A percentile compares a stretch with the other conserved stretches of the same genome.
Evolutionary conservation across 495 filamentous ascomycete genomes (phyloP).

Genomic region (Penicillium canariense): DNA sequence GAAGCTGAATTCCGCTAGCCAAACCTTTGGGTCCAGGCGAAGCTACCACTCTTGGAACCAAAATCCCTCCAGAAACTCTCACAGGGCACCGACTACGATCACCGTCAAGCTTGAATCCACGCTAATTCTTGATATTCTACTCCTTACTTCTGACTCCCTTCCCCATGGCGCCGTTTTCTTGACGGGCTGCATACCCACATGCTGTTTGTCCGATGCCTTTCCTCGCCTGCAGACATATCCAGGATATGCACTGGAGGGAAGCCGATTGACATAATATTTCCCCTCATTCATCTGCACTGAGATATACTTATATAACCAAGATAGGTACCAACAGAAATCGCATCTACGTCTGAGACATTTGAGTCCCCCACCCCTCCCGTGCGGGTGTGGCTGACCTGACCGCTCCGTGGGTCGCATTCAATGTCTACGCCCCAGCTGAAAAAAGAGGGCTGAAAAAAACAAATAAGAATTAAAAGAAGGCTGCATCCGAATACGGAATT

Average conservation of each 20-base stretch:
- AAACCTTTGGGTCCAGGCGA: background rate
- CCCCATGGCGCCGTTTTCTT: background rate
- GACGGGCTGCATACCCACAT: constrained; percentile 10
- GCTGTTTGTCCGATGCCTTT: constrained; percentile 22
- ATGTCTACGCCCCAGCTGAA: constrained; percentile 15
- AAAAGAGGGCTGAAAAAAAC: constrained; percentile 1
- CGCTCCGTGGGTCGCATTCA: constrained; percentile 18
- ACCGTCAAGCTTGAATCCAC: background rate
- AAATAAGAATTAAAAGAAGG: background rate
- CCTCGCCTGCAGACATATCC: constrained; percentile 20
- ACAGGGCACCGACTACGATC: background rate
- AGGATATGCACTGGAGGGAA: constrained; percentile 25
- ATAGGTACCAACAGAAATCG: background rate
- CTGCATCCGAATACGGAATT: constrained; percentile 15
- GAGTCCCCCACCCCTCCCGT: constrained; percentile 1
- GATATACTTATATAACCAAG: constrained; percentile 7
- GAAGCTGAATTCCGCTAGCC: background rate
- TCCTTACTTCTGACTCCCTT: background rate
- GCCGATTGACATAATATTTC: background rate
- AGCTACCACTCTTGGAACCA: background rate
- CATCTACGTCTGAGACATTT: constrained; percentile 14
- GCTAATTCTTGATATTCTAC: background rate
- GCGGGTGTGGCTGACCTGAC: constrained; percentile 20
- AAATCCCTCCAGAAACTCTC: background rate
- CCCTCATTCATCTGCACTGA: background rate